Evolutionary conservation across 352 stramenopile species (phyloP).

Genomic region (Discostella stelligera): DNA sequence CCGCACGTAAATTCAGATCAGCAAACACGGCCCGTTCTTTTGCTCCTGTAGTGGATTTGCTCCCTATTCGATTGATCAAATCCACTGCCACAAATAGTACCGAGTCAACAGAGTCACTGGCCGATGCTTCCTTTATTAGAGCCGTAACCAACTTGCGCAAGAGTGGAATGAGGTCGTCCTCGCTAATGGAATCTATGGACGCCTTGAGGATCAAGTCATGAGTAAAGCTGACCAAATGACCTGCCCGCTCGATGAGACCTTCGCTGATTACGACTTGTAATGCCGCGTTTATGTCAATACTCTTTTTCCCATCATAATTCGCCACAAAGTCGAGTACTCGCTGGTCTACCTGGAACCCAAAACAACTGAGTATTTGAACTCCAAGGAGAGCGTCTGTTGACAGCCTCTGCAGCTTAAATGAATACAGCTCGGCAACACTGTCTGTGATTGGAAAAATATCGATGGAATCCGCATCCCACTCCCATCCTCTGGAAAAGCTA

Average conservation of each 20-base stretch:
- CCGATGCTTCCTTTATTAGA: conserved; percentile 19
- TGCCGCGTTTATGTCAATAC: conserved; percentile 15
- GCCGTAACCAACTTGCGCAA: conserved; percentile 14
- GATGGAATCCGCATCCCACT: too few species aligned
- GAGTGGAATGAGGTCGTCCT: conserved; percentile 4
- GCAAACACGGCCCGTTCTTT: conserved; percentile 16
- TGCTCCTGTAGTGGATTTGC: not conserved
- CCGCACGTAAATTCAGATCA: conserved; percentile 22
- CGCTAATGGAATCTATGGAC: conserved; percentile 14
- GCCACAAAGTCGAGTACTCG: conserved; percentile 18
- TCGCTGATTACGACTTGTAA: conserved; percentile 9
- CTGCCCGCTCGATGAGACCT: conserved; percentile 20
- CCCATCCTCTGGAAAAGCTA: conserved; percentile 24
- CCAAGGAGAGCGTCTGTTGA: conserved; percentile 6
- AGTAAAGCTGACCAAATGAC: conserved; percentile 4
- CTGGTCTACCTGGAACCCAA: conserved; percentile 18
- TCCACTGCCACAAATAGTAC: conserved; percentile 35
- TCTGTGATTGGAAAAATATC: too few species aligned
- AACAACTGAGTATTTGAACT: conserved; percentile 19
- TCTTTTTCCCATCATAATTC: conserved; percentile 21
- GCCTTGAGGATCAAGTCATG: conserved; percentile 23
- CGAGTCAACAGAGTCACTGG: conserved; percentile 16
- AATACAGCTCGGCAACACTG: too few species aligned
- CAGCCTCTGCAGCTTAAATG: conserved; percentile 14
- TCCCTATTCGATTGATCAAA: conserved; percentile 30